Percentiles rank a stretch among this genome's conserved stretches.
These are phyloP conservation scores for Apostasia ramifera DNA, from an alignment of 106 monocot genomes.

Conservation along the genomic window DNA sequence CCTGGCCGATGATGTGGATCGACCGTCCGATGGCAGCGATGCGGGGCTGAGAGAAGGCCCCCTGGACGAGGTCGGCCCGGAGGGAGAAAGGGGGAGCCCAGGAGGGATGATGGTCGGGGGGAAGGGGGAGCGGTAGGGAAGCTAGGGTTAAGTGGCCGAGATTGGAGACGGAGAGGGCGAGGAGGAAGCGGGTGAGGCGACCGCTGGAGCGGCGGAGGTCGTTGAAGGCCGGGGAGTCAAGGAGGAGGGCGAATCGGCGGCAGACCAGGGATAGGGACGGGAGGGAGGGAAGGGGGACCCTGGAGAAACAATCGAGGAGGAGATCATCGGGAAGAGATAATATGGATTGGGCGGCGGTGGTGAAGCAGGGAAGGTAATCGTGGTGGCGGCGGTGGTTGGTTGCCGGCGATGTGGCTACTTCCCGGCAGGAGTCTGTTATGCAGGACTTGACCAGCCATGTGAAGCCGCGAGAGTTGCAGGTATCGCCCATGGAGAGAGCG, in stretches of 20 bases:
- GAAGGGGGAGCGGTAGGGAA: conserved; percentile 15
- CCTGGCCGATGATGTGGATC: conserved; percentile 38
- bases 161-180: conserved; percentile 24
- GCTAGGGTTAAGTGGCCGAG: conserved; percentile 7
- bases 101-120: neutral
- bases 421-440: conserved; percentile 53
- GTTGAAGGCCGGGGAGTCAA: conserved; percentile 33
- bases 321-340: conserved; percentile 63
- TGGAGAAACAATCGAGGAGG: conserved; percentile 52
- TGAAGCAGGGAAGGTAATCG: neutral
- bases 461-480: conserved; percentile 62
- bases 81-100: conserved; percentile 5
- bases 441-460: conserved; percentile 80
- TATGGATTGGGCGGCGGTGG: conserved; percentile 15
- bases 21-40: conserved; percentile 27
- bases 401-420: conserved; percentile 15
- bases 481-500: conserved; percentile 32
- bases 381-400: conserved; percentile 2
- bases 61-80: conserved; percentile 8
- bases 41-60: conserved; percentile 12
- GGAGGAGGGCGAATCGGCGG: conserved; percentile 53
- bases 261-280: conserved; percentile 46
- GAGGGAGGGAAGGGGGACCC: conserved; percentile 48
- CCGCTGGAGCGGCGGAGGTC: conserved; percentile 36
- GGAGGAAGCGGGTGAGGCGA: conserved; percentile 26